Percentiles rank a stretch among this genome's conserved stretches.
These are phyloP conservation scores for Somion occarium DNA, from an alignment of 1,284 basidiomycete species.

Conservation along the genomic window DNA sequence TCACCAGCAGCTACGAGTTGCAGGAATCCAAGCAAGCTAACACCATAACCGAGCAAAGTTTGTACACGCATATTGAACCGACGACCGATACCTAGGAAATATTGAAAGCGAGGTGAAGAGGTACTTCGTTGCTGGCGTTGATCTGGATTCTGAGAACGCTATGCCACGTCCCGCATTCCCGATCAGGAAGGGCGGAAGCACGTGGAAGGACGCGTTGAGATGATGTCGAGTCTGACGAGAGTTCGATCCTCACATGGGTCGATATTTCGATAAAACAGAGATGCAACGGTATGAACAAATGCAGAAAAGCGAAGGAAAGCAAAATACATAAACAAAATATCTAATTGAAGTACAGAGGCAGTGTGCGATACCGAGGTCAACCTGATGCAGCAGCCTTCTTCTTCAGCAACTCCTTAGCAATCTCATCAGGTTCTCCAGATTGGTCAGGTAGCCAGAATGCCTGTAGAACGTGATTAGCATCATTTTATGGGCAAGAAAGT, in stretches of 20 bases:
- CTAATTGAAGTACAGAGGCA: too few species aligned
- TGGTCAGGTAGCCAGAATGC: slow-evolving; percentile 82
- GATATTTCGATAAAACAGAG: too few species aligned
- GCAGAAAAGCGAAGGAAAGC: too few species aligned
- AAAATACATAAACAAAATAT: too few species aligned
- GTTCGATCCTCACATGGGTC: too few species aligned
- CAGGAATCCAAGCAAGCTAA: slow-evolving; percentile 21
- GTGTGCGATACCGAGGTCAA: too few species aligned
- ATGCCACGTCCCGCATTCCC: slow-evolving; percentile 10
- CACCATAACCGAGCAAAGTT: slow-evolving; percentile 21
- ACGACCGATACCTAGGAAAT: slow-evolving; percentile 1
- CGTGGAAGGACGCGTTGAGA: not conserved
- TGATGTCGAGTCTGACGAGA: too few species aligned
- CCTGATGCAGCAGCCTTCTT: too few species aligned
- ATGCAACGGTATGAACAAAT: too few species aligned
- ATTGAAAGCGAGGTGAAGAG: slow-evolving; percentile 5
- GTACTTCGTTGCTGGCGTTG: too few species aligned
- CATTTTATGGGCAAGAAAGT: slow-evolving; percentile 3
- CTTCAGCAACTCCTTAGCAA: slow-evolving; percentile 45
- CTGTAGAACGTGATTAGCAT: slow-evolving; percentile 31
- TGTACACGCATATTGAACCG: slow-evolving; percentile 26
- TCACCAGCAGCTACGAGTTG: slow-evolving; percentile 21
- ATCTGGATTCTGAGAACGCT: too few species aligned
- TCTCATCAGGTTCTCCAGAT: slow-evolving; percentile 42
- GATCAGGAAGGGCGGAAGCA: not conserved